Conservation (phyloP, 116 monocot species). For the Papilionanthe hybrid region DNA sequence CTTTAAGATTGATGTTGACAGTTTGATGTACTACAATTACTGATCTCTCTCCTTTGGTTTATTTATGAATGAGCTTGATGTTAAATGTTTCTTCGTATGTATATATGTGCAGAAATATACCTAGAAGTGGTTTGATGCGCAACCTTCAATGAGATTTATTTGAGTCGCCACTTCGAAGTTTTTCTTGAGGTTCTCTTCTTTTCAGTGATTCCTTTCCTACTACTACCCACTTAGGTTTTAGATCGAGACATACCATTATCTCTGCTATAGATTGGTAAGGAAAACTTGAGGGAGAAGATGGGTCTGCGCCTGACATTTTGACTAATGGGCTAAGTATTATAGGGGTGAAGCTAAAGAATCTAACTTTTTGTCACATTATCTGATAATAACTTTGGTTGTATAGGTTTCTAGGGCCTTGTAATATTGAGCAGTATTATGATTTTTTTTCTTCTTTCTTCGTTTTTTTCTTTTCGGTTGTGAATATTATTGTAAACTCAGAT, state of each 20-base stretch:
- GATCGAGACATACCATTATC: not conserved
- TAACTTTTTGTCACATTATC: not conserved
- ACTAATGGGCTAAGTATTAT: not conserved
- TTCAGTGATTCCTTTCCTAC: not conserved
- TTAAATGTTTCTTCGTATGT: not conserved
- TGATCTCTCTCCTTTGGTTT: too few relatives aligned
- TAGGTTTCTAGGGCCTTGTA: slow-evolving; percentile 6
- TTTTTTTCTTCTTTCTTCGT: not conserved
- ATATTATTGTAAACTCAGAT: slow-evolving; percentile 27
- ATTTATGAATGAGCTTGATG: not conserved
- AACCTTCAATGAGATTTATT: slow-evolving; percentile 24
- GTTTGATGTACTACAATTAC: too few relatives aligned
- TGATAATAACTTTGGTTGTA: slow-evolving; percentile 17
- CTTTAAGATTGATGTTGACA: too few relatives aligned
- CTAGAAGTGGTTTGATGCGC: slow-evolving; percentile 23
- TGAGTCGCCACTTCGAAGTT: not conserved
- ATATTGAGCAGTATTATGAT: slow-evolving; percentile 9
- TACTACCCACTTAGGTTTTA: too few relatives aligned
- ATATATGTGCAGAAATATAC: slow-evolving; percentile 10
- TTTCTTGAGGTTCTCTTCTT: not conserved
- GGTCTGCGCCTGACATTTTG: not conserved
- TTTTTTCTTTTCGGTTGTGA: slow-evolving; percentile 15
- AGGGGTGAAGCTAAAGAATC: slow-evolving; percentile 1
- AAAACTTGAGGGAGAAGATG: not conserved
- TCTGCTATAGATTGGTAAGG: not conserved